A percentile compares a stretch with the other conserved stretches of the same genome.
These are phyloP conservation scores for Fusarium tuaranense DNA, from an alignment of 2,329 filamentous ascomycete genomes.

Conservation along the genomic window DNA sequence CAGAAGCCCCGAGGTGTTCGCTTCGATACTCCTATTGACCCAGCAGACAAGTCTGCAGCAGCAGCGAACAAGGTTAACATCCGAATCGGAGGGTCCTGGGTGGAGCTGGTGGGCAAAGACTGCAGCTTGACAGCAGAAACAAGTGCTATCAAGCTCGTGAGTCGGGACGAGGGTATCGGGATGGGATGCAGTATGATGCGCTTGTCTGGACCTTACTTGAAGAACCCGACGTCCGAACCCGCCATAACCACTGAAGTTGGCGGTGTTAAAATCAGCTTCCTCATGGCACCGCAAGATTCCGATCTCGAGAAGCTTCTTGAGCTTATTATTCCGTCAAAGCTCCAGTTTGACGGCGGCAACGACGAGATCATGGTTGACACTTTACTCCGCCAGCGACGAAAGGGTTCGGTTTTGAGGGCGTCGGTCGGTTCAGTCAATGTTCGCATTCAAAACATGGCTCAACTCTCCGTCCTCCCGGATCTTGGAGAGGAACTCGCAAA, in stretches of 20 bases:
- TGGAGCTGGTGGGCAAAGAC: slow-evolving; percentile 81
- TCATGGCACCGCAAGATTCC: slow-evolving; percentile 77
- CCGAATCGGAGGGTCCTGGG: slow-evolving; percentile 79
- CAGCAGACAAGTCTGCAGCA: slow-evolving; percentile 59
- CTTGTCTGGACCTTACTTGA: slow-evolving; percentile 76
- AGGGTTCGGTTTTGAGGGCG: slow-evolving; percentile 84
- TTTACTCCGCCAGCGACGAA: slow-evolving; percentile 84
- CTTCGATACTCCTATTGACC: slow-evolving; percentile 65
- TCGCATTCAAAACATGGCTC: slow-evolving; percentile 70
- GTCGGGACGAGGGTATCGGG: slow-evolving; percentile 77
- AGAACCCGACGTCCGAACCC: slow-evolving; percentile 64
- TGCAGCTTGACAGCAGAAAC: slow-evolving; percentile 81
- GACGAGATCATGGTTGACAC: slow-evolving; percentile 97
- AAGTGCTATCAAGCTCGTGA: slow-evolving; percentile 84
- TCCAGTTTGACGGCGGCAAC: slow-evolving; percentile 85
- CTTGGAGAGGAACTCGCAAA: slow-evolving; percentile 84
- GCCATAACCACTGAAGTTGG: slow-evolving; percentile 72
- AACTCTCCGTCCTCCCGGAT: slow-evolving; percentile 75
- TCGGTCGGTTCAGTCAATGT: slow-evolving; percentile 74
- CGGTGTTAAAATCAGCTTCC: slow-evolving; percentile 78
- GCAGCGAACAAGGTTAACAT: slow-evolving; percentile 78
- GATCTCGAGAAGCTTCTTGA: slow-evolving; percentile 87
- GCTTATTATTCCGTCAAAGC: slow-evolving; percentile 90
- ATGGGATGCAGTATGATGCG: slow-evolving; percentile 81
- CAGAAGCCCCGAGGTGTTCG: slow-evolving; percentile 67